Evolutionary conservation across 768 basidiomycete species (phyloP), one percentile per base, ranked within the genome.

Genomic region (Termitomyces sp.): DNA sequence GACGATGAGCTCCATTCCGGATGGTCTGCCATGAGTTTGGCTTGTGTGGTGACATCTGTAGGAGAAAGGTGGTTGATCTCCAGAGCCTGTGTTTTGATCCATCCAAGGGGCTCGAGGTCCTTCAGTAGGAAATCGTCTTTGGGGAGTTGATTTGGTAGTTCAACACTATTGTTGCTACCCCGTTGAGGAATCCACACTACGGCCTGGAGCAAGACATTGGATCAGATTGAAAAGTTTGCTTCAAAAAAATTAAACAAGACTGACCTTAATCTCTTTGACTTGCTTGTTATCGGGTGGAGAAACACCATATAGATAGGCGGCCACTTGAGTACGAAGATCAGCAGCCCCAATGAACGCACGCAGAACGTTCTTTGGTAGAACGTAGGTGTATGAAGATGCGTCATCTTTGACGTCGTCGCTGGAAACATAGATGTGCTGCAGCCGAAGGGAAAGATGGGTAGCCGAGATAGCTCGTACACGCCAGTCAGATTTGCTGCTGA

Each of bases 351-450:
- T 89, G 75, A 99, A 98, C 3, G 94, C 89, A 44, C 91, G 88
- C 31, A 99, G 78, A 50, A 98, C 81, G 70, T 99, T 99, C 81
- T 99, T 99, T 27, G 97, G 95, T 50, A 99, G 78, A 51, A 99
- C 94, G 64, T 92, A 98, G 36, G 97, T 99, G 70, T 82, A 94
- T 7, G 91, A 91, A 22, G 88, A 86, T 5, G 95, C 94, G 64
- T 98, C 97, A 66, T 99, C 97, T 71, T 96, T 96, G 65, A 99
- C 95, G 66, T 99, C 96, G 64, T 99, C 97, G 66, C 98, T 99
- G 39, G 94, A 96, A 31, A 99, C 97, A 69, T 97, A 98, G 71
- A 98, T 97, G 68, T 99, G 95, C 68, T 98, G 95, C 56, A 98
- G 79, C 65, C 97, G 93, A 57, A 99, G 85, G 4, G 96, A 86